Conservation (phyloP, 108 stramenopile species). For the Ochromonas danica region DNA sequence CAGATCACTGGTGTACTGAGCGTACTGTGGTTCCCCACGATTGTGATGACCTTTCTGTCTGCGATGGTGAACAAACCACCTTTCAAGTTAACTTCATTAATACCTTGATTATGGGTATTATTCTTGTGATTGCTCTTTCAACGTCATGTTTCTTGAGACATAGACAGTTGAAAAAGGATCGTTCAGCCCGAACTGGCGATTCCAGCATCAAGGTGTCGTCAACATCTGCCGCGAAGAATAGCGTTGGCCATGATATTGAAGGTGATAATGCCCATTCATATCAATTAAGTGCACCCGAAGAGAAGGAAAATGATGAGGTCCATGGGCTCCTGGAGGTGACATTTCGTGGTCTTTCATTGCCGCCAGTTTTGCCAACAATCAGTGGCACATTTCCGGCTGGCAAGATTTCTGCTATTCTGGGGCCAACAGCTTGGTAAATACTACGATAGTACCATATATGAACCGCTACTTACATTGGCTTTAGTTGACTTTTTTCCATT, state of each 20-base stretch:
- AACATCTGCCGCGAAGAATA: too few species aligned
- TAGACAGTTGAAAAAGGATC: constrained; percentile 6
- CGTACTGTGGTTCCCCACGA: background rate
- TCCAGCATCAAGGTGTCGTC: too few species aligned
- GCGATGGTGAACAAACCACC: background rate
- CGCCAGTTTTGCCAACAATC: background rate
- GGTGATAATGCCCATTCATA: background rate
- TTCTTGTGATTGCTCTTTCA: background rate
- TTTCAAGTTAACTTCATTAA: constrained; percentile 19
- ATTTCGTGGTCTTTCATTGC: background rate
- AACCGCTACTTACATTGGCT: background rate
- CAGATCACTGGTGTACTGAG: background rate
- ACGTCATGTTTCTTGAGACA: background rate
- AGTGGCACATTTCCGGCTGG: background rate
- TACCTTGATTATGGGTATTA: background rate
- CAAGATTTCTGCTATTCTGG: background rate
- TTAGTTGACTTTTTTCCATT: background rate
- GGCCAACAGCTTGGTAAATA: background rate
- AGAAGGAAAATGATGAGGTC: background rate
- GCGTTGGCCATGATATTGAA: background rate
- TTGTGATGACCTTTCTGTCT: background rate
- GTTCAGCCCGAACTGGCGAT: background rate
- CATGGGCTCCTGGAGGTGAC: background rate
- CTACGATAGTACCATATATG: background rate
- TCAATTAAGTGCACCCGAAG: background rate